phyloP scores from a whole-genome alignment of 106 monocot genomes.

The Amphibolis antarctica region DNA sequence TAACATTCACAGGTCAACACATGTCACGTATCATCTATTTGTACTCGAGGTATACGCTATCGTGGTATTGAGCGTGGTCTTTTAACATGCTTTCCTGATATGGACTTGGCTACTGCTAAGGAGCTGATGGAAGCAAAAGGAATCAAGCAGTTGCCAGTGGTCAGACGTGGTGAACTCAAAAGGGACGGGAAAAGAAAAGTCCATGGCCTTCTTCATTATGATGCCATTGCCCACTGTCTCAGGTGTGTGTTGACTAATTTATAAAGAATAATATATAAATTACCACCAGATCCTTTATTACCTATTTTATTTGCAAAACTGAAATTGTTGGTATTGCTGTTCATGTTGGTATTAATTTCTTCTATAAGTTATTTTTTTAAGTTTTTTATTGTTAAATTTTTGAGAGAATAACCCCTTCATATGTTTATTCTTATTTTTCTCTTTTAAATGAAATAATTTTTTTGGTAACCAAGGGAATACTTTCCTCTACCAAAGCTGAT shows the following conservation, averaged over 20 bases:
- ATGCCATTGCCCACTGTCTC: constrained; percentile 55
- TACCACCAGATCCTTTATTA: not conserved
- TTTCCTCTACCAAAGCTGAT: too few species aligned
- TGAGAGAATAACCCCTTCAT: too few species aligned
- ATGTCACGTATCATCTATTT: constrained; percentile 45
- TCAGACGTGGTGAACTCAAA: constrained; percentile 52
- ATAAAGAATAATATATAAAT: not conserved
- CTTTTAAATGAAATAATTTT: too few species aligned
- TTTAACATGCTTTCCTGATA: constrained; percentile 85
- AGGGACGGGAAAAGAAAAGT: constrained; percentile 53
- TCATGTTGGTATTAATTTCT: too few species aligned
- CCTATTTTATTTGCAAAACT: not conserved
- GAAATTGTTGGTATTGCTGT: too few species aligned
- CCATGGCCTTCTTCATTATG: constrained; percentile 70
- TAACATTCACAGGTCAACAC: constrained; percentile 32
- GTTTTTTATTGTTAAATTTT: too few species aligned
- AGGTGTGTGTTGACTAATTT: constrained; percentile 36
- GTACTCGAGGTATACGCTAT: constrained; percentile 64
- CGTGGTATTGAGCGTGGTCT: constrained; percentile 66
- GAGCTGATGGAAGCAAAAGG: constrained; percentile 98
- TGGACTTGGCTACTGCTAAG: constrained; percentile 77
- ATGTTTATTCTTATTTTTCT: too few species aligned
- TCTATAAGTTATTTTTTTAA: too few species aligned
- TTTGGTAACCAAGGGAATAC: too few species aligned
- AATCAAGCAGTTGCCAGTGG: constrained; percentile 86